Evolutionary conservation across 1,284 basidiomycete species (phyloP).

Genomic region (Marasmius sp.): DNA sequence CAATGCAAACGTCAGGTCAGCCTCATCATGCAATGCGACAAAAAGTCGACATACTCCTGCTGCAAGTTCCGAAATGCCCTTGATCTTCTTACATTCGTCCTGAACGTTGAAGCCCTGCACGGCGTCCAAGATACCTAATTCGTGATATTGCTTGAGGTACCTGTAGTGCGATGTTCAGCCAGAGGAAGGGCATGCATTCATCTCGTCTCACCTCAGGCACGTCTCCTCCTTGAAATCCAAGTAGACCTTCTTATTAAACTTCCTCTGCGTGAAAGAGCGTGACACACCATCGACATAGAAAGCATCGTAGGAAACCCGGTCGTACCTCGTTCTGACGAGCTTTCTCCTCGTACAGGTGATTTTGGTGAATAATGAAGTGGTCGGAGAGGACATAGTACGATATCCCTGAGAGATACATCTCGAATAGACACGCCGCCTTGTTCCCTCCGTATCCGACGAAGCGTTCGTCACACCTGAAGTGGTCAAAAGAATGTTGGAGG

Average conservation of each 20-base stretch:
- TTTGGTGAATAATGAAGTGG: conserved; percentile 86
- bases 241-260: conserved; percentile 76
- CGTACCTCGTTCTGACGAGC: conserved; percentile 65
- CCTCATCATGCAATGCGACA: not conserved
- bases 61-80: conserved; percentile 43
- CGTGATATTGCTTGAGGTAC: conserved; percentile 54
- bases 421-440: conserved; percentile 52
- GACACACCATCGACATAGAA: not conserved
- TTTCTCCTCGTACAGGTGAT: conserved; percentile 77
- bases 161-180: conserved; percentile 25
- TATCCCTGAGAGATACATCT: conserved; percentile 56
- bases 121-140: conserved; percentile 47
- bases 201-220: conserved; percentile 54
- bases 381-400: conserved; percentile 80
- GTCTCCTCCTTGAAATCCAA: conserved; percentile 74
- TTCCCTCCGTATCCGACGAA: conserved; percentile 81
- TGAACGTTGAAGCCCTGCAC: conserved; percentile 53
- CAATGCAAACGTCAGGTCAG: not conserved
- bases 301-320: conserved; percentile 2
- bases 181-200: not conserved
- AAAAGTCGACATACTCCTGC: conserved; percentile 31
- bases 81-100: conserved; percentile 65
- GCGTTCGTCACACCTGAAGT: conserved; percentile 75
- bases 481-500: not conserved
- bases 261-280: conserved; percentile 45